phyloP scores from a whole-genome alignment of 2,329 filamentous ascomycete species.

The Lachnellula subtilissima region DNA sequence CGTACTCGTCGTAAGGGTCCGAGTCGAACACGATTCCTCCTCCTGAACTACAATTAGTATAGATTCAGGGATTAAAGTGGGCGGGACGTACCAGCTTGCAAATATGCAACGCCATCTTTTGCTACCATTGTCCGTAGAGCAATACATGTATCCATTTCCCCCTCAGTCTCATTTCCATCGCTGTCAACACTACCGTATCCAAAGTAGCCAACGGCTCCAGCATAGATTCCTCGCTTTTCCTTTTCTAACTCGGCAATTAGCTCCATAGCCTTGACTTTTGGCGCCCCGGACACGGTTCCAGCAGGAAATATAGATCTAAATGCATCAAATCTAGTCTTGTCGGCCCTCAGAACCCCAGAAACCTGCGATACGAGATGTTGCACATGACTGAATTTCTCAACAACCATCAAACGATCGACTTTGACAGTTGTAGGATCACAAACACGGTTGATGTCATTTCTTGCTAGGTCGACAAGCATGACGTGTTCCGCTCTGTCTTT shows the following conservation, averaged over 20 bases:
- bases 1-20: conserved; percentile 84
- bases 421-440: conserved; percentile 85
- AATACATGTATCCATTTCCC: conserved; percentile 85
- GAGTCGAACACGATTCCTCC: conserved; percentile 95
- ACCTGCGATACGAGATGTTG: conserved; percentile 97
- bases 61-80: background rate
- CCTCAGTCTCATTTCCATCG: conserved; percentile 61
- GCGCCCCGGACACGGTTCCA: conserved; percentile 90
- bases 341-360: conserved; percentile 77
- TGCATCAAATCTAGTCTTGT: conserved; percentile 87
- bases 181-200: conserved; percentile 72
- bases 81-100: conserved; percentile 62
- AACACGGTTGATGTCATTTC: conserved; percentile 95
- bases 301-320: conserved; percentile 96
- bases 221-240: conserved; percentile 94
- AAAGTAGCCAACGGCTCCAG: conserved; percentile 94
- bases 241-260: conserved; percentile 89
- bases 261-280: conserved; percentile 96
- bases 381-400: conserved; percentile 92
- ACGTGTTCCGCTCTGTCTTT: conserved; percentile 96
- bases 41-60: conserved; percentile 37
- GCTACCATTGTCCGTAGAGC: conserved; percentile 80
- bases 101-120: conserved; percentile 85
- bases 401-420: conserved; percentile 91
- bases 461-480: conserved; percentile 93